Percentiles rank a stretch among this genome's conserved stretches.
Evolutionary conservation across 2,329 filamentous ascomycete genomes (phyloP).

Genomic region (Colletotrichum tabaci): DNA sequence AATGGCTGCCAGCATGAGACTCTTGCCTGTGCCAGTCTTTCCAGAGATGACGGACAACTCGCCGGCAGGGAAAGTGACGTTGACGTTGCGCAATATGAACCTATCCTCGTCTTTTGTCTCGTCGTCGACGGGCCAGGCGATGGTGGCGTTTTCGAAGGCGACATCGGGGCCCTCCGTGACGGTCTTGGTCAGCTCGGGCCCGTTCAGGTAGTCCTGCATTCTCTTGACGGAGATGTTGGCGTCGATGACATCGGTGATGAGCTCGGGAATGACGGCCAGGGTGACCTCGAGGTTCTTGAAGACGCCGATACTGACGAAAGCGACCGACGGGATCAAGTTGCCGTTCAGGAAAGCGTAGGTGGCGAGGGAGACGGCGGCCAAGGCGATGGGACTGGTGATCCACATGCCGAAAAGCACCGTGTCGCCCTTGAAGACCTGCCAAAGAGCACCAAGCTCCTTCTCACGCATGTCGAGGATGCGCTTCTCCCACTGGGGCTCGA

Average conservation of each 20-base stretch:
- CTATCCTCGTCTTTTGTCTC: constrained; percentile 69
- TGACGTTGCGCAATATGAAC: constrained; percentile 77
- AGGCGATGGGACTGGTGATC: constrained; percentile 80
- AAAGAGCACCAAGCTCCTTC: constrained; percentile 76
- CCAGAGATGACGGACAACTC: constrained; percentile 83
- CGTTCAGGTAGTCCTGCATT: constrained; percentile 79
- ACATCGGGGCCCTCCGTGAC: constrained; percentile 72
- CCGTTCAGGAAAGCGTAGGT: constrained; percentile 77
- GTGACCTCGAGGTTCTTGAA: constrained; percentile 82
- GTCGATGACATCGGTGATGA: constrained; percentile 79
- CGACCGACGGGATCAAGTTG: constrained; percentile 77
- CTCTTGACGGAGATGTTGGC: constrained; percentile 80
- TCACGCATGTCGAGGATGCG: constrained; percentile 76
- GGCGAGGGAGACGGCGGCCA: constrained; percentile 79
- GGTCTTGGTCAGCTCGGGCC: constrained; percentile 73
- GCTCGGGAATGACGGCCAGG: constrained; percentile 79
- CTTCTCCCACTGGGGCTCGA: constrained; percentile 81
- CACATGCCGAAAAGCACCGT: constrained; percentile 76
- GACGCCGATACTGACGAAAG: constrained; percentile 83
- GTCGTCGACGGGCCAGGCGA: constrained; percentile 82
- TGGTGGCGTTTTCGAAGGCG: constrained; percentile 75
- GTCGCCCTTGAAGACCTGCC: constrained; percentile 77
- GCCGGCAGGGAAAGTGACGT: constrained; percentile 75
- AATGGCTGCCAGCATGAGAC: constrained; percentile 79
- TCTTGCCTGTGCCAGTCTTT: constrained; percentile 85